These are phyloP conservation scores for Quambalaria eucalypti DNA, from an alignment of 1,284 basidiomycete species.

Conservation along the genomic window DNA sequence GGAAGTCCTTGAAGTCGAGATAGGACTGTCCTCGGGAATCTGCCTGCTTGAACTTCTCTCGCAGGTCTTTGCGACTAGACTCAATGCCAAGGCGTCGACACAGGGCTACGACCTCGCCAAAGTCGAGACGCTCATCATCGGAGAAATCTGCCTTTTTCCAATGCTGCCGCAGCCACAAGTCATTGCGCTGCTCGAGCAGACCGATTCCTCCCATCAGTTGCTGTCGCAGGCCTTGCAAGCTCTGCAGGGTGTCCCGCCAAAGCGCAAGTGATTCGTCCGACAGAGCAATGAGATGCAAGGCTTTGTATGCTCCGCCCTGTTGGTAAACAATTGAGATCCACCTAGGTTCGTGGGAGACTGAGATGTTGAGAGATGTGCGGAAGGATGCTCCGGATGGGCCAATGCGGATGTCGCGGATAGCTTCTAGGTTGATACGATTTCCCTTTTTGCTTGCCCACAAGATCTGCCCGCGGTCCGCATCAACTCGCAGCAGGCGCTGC, in stretches of 20 bases:
- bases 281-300: conserved; percentile 75
- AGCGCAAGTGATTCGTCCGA: conserved; percentile 60
- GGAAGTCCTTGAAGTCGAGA: conserved; percentile 76
- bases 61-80: conserved; percentile 58
- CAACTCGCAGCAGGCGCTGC: conserved; percentile 63
- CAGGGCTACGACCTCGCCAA: conserved; percentile 66
- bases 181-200: conserved; percentile 57
- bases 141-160: conserved; percentile 65
- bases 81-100: conserved; percentile 69
- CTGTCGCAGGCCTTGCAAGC: conserved; percentile 45
- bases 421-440: conserved; percentile 66
- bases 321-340: conserved; percentile 74
- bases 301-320: conserved; percentile 73
- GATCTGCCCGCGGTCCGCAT: conserved; percentile 70
- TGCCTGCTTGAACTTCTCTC: conserved; percentile 65
- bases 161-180: conserved; percentile 70
- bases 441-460: conserved; percentile 70
- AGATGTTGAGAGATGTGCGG: conserved; percentile 62
- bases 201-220: conserved; percentile 26
- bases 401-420: conserved; percentile 81
- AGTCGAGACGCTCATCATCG: conserved; percentile 59
- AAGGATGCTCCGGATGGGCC: conserved; percentile 68
- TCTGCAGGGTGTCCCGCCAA: conserved; percentile 51
- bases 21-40: conserved; percentile 60
- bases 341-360: conserved; percentile 49